phyloP scores from a whole-genome alignment of 148 eudicot species.

The Chenopodium formosanum region DNA sequence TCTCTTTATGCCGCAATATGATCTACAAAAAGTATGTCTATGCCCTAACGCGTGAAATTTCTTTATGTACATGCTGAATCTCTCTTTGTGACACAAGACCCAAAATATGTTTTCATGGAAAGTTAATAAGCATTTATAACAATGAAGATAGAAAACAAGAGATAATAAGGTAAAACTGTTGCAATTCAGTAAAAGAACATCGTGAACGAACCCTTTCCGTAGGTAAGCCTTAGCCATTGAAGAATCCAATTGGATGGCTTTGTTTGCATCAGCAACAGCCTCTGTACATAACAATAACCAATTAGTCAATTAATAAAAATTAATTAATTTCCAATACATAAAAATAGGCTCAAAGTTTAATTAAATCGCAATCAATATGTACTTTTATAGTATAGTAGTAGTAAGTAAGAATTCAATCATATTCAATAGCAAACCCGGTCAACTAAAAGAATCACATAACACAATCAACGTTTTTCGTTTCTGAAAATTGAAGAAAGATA shows the following conservation, averaged over 20 bases:
- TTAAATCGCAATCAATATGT: background rate
- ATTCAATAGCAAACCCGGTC: background rate
- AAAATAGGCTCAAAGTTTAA: background rate
- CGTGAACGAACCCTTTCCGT: conserved; percentile 74
- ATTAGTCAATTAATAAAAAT: too few species aligned
- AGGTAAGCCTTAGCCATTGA: conserved; percentile 79
- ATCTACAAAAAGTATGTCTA: background rate
- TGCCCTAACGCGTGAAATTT: background rate
- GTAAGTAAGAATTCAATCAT: background rate
- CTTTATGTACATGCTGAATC: background rate
- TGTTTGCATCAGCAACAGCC: conserved; percentile 93
- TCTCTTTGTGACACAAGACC: background rate
- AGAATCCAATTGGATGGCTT: conserved; percentile 76
- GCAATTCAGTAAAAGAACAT: background rate
- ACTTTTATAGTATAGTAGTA: background rate
- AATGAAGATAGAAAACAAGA: background rate
- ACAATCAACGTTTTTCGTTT: background rate
- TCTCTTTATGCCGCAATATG: too few species aligned
- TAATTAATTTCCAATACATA: background rate
- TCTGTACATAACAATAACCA: conserved; percentile 41
- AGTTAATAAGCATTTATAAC: background rate
- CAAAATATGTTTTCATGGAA: background rate
- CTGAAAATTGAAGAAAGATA: background rate
- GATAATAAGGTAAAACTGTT: background rate
- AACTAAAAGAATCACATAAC: background rate